phyloP scores from a whole-genome alignment of 129 eudicot genomes.

The Tagetes erecta region DNA sequence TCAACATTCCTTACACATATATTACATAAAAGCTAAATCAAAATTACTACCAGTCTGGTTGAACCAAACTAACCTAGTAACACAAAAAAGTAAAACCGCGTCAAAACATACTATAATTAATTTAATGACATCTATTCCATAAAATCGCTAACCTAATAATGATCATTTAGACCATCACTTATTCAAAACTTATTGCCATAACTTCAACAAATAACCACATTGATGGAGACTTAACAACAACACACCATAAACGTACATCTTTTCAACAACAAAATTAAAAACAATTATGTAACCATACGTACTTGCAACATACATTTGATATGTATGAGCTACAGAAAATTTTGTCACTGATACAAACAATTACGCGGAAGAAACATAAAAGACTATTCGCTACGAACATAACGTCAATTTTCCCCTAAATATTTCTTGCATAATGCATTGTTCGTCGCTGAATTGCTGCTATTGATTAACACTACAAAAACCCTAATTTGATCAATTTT shows the following conservation, averaged over 20 bases:
- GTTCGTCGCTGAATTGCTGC: slow-evolving; percentile 13
- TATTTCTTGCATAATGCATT: background rate
- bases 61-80: no score
- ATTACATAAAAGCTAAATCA: background rate
- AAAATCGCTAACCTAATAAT: background rate
- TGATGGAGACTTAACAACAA: background rate
- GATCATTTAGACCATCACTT: background rate
- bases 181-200: background rate
- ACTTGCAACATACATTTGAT: background rate
- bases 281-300: no score
- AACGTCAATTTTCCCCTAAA: slow-evolving; percentile 4
- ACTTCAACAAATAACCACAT: background rate
- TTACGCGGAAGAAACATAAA: slow-evolving; percentile 23
- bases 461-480: slow-evolving; percentile 5
- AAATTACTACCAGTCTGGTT: background rate
- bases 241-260: background rate
- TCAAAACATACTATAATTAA: background rate
- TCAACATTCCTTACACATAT: background rate
- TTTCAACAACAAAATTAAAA: background rate
- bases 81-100: no score
- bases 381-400: slow-evolving; percentile 17
- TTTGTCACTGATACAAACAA: background rate
- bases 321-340: background rate
- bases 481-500: slow-evolving; percentile 25
- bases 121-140: background rate